Conservation (phyloP, 805 yeast species). For the Myxozyma geophila region DNA sequence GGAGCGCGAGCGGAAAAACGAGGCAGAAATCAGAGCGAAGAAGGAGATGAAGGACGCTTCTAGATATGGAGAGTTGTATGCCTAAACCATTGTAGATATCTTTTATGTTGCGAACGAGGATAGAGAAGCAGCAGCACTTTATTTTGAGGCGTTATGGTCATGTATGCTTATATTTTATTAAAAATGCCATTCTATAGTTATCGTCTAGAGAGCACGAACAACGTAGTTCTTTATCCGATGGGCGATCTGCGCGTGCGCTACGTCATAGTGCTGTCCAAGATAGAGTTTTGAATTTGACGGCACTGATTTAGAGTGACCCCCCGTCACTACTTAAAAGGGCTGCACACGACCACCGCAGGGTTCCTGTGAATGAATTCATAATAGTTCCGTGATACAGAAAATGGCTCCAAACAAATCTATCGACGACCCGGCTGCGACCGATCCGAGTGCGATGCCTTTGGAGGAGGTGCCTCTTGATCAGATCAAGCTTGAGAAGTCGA, state of each 20-base stretch:
- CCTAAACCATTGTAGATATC: not conserved
- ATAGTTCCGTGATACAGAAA: not conserved
- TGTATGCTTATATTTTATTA: too few relatives aligned
- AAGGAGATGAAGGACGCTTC: constrained; percentile 35
- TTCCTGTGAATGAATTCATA: not conserved
- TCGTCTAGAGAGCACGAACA: not conserved
- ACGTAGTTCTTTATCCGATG: not conserved
- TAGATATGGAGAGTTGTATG: constrained; percentile 37
- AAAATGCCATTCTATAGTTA: not conserved
- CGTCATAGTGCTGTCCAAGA: not conserved
- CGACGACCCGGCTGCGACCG: not conserved
- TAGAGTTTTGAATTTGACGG: not conserved
- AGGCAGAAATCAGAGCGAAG: constrained; percentile 22
- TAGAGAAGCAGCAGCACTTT: not conserved
- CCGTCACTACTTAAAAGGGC: not conserved
- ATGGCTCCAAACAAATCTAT: constrained; percentile 8
- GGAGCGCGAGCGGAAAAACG: constrained; percentile 38
- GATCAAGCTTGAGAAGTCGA: constrained; percentile 12
- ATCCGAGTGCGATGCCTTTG: constrained; percentile 4
- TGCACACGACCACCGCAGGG: not conserved
- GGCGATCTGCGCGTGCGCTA: not conserved
- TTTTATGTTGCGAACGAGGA: not conserved
- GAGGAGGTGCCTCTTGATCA: not conserved
- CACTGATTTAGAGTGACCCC: not conserved
- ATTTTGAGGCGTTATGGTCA: not conserved